These are phyloP conservation scores for Phytophthora aleatoria DNA, from an alignment of 352 stramenopile species.

Conservation along the genomic window DNA sequence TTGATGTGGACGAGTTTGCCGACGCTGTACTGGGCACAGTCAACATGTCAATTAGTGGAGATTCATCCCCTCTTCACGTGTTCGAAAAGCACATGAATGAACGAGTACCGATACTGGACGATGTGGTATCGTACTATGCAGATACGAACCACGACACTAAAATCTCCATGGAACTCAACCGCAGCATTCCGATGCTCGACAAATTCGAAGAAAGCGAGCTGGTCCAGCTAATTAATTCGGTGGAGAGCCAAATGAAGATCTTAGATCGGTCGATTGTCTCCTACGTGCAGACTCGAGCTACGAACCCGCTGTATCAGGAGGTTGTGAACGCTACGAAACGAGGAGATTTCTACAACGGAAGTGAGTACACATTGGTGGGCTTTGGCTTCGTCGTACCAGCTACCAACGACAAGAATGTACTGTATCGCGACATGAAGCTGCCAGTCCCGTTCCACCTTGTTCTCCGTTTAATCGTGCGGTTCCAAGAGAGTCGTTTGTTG, in stretches of 20 bases:
- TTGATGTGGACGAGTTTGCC: slow-evolving; percentile 55
- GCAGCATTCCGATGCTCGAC: slow-evolving; percentile 29
- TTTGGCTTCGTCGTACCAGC: slow-evolving; percentile 61
- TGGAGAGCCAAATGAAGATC: slow-evolving; percentile 28
- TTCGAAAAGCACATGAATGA: slow-evolving; percentile 42
- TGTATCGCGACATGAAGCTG: slow-evolving; percentile 57
- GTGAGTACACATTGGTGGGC: slow-evolving; percentile 54
- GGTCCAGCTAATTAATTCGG: slow-evolving; percentile 30
- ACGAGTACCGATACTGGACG: slow-evolving; percentile 33
- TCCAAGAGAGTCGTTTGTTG: slow-evolving; percentile 66
- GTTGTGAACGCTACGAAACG: slow-evolving; percentile 39
- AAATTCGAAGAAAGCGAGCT: slow-evolving; percentile 45
- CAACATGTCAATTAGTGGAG: slow-evolving; percentile 34
- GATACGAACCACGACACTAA: slow-evolving; percentile 38
- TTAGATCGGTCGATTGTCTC: slow-evolving; percentile 34
- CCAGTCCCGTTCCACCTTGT: slow-evolving; percentile 61
- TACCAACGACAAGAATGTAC: slow-evolving; percentile 62
- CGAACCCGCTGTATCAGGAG: slow-evolving; percentile 39
- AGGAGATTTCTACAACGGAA: slow-evolving; percentile 54
- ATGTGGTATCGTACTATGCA: slow-evolving; percentile 48
- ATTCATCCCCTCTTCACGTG: slow-evolving; percentile 31
- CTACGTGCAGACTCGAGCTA: slow-evolving; percentile 40
- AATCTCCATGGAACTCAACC: slow-evolving; percentile 31
- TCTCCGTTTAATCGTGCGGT: slow-evolving; percentile 52
- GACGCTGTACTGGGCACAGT: slow-evolving; percentile 56